Evolutionary conservation across 2,329 filamentous ascomycete genomes (phyloP), one percentile per base, ranked within the genome.

Genomic region (Alternaria sp.): DNA sequence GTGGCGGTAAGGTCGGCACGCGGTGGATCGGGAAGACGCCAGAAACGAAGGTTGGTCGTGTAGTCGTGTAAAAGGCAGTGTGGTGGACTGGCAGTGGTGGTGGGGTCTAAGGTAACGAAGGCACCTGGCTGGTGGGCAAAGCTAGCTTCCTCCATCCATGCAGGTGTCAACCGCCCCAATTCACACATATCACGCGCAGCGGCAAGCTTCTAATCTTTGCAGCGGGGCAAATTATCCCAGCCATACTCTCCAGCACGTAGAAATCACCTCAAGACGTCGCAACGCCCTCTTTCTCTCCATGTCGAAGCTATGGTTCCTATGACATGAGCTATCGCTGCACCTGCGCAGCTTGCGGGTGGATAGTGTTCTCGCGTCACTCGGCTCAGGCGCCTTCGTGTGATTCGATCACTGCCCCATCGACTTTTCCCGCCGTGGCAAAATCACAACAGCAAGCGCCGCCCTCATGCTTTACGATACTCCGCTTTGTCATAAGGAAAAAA

Each of bases 281-380:
- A 21, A 21, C 47, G n/a, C n/a, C n/a, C 47, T 15, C 26, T 28
- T 8, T 1, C 47, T 6, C 26, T 28, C 17, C 8, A 7, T 51
- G 26, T 30, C 8, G 26, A 26, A 57, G 43, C 44, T 47, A 36
- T 40, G 19, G 5, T 52, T 44, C 54, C 4, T 11, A 21, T 21
- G 30, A 52, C 64, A 57, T 47, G 46, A 59, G 58, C 61, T 64
- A 54, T 40, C 47, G 57, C 57, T 66, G 57, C 57, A 59, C 23
- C 55, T 43, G 43, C 36, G 50, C 43, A 30, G 54, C 40, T 25
- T 49, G 54, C 54, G 54, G 45, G 36, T 6, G 47, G 50, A 56
- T 57, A 57, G 53, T 63, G 56, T 36, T 47, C 59, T 56, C 45
- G 63, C 57, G 47, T 59, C 63, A 32, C 56, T 63, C 63, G 55